Evolutionary conservation across 257 asterid species (phyloP).

Genomic region (Plantago ovata): DNA sequence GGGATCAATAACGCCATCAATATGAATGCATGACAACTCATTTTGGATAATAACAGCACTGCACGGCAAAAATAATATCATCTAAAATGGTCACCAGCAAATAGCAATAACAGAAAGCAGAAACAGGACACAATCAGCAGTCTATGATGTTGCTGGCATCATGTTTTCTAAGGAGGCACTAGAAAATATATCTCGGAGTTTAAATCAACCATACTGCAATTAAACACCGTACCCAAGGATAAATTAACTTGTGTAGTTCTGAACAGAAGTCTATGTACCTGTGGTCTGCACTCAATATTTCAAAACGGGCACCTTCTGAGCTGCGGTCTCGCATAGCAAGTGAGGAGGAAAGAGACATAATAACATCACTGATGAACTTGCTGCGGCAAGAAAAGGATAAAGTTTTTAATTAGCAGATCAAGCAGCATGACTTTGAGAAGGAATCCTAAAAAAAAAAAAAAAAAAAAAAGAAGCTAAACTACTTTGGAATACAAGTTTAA

Average conservation of each 20-base stretch:
- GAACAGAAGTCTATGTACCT: constrained; percentile 38
- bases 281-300: constrained; percentile 72
- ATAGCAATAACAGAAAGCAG: no score
- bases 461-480: no score
- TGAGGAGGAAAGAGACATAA: constrained; percentile 89
- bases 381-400: constrained; percentile 41
- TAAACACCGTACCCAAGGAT: no score
- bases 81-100: not conserved
- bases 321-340: constrained; percentile 72
- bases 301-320: constrained; percentile 95
- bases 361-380: constrained; percentile 83
- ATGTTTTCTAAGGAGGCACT: no score
- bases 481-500: no score
- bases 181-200: no score
- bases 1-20: constrained; percentile 98
- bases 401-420: constrained; percentile 17
- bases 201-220: no score
- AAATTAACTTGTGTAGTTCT: no score
- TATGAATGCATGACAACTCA: constrained; percentile 77
- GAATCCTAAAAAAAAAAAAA: no score
- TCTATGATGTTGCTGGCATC: no score
- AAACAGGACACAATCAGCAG: no score
- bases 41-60: constrained; percentile 84
- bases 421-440: constrained; percentile 10
- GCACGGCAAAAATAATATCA: constrained; percentile 4